A percentile compares a stretch with the other conserved stretches of the same genome.
These are phyloP conservation scores for Oryza meridionalis DNA, from an alignment of 176 grass and related monocot genomes.

Conservation along the genomic window DNA sequence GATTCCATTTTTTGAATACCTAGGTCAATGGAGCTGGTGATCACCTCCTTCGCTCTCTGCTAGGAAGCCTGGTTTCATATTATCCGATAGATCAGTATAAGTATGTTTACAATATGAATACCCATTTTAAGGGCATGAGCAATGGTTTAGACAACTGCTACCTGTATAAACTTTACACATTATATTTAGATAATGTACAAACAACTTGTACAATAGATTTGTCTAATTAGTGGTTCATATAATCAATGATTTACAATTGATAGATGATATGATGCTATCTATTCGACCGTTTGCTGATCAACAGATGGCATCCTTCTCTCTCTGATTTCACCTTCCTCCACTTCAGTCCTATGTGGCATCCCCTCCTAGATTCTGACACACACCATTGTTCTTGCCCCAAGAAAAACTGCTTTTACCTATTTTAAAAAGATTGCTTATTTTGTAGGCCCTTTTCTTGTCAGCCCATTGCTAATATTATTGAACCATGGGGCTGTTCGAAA, in stretches of 20 bases:
- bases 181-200: background rate
- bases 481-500: slow-evolving; percentile 93
- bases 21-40: slow-evolving; percentile 94
- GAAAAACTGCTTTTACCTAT: background rate
- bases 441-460: slow-evolving; percentile 68
- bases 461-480: slow-evolving; percentile 63
- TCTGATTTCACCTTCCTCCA: background rate
- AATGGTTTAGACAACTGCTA: background rate
- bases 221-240: background rate
- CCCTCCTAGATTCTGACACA: background rate
- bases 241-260: background rate
- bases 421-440: slow-evolving; percentile 9
- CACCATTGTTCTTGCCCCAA: background rate
- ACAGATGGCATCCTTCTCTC: background rate
- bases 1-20: slow-evolving; percentile 36
- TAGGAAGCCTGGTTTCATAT: slow-evolving; percentile 80
- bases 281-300: background rate
- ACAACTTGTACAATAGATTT: background rate
- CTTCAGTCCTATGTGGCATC: background rate
- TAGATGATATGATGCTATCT: background rate
- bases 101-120: slow-evolving; percentile 54
- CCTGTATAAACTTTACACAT: background rate
- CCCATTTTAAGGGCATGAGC: background rate
- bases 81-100: slow-evolving; percentile 88
- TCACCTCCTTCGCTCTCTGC: slow-evolving; percentile 85